Evolutionary conservation across 2,329 filamentous ascomycete species (phyloP), one percentile per base, ranked within the genome.

Genomic region (Penicillium rolfsii): DNA sequence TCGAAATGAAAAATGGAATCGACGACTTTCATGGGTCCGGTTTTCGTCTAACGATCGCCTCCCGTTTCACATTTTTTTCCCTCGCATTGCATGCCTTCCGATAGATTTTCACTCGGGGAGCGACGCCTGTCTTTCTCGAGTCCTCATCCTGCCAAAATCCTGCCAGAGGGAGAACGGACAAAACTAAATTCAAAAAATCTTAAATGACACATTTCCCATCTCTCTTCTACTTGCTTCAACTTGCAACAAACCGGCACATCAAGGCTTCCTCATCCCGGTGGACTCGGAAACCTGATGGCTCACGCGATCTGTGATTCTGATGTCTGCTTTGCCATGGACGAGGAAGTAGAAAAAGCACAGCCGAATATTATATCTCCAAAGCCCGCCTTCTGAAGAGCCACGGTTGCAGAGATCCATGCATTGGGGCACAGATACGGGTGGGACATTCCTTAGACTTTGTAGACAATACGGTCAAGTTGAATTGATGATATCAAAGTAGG

Each of bases 361-460:
- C 77, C 69, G 75, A 76, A 74, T 64, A 75, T 73, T 62, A 69
- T 57, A 53, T 54, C 57, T 64, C 46, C 59, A 60, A 65, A 69
- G 59, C 56, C 69, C 74, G 79, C 82, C 84, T 85, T 78, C 81
- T 85, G 84, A 87, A 85, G 85, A 87, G 85, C 85, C 85, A 82
- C 82, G 79, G 80, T 79, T 78, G 79, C 83, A 79, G 80, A 87
- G 84, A 74, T 79, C 76, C 60, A 80, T 82, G 78, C 80, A 78
- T 83, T 78, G 78, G 80, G 84, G 85, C 84, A 88, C 86, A 88
- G 86, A 88, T 88, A 88, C 85, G 84, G 85, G 85, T 79, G 81
- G 79, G 76, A 88, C 85, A 88, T 76, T 6, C 7, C 35, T 36
- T 36, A 36, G 35, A 28, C 43, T 35, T n/a, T 46, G 52, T 63